A percentile compares a stretch with the other conserved stretches of the same genome.
phyloP scores from a whole-genome alignment of 1,284 basidiomycete genomes.

The Cryptococcus sp. region DNA sequence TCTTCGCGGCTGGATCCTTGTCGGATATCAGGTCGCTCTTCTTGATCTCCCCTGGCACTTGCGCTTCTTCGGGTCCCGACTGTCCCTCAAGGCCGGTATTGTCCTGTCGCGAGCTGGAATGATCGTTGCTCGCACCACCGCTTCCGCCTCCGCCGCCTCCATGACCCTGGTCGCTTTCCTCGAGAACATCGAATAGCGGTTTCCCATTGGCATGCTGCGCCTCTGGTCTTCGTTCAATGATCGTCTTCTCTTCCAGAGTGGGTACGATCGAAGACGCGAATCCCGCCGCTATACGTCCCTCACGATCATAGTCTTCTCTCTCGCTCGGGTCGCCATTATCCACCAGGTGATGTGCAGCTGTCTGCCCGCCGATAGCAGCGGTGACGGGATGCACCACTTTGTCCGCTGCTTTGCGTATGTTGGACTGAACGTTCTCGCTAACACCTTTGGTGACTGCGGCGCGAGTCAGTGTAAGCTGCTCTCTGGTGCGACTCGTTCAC shows the following conservation, averaged over 20 bases:
- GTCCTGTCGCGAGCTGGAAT: conserved; percentile 8
- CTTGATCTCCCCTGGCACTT: conserved; percentile 30
- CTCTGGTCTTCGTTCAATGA: conserved; percentile 56
- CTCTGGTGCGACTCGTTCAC: not conserved
- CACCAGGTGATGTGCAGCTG: conserved; percentile 44
- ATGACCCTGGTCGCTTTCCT: conserved; percentile 30
- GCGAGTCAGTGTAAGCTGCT: conserved; percentile 2
- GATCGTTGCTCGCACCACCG: conserved; percentile 4
- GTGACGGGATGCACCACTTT: conserved; percentile 56
- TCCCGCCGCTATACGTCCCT: conserved; percentile 61
- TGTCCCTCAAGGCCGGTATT: conserved; percentile 1
- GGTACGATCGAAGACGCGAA: conserved; percentile 70
- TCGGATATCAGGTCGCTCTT: conserved; percentile 23
- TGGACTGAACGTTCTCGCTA: conserved; percentile 47
- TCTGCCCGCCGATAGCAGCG: conserved; percentile 28
- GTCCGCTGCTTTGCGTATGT: conserved; percentile 55
- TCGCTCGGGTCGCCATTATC: conserved; percentile 60
- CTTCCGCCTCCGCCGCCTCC: conserved; percentile 16
- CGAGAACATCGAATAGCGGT: conserved; percentile 49
- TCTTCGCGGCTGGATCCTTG: conserved; percentile 11
- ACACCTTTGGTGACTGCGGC: conserved; percentile 46
- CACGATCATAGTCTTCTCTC: conserved; percentile 60
- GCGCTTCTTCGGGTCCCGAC: conserved; percentile 25
- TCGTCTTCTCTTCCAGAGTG: conserved; percentile 69
- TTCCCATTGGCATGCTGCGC: conserved; percentile 50